These are phyloP conservation scores for Udeniomyces megalosporus DNA, from an alignment of 768 basidiomycete genomes.

Conservation along the genomic window DNA sequence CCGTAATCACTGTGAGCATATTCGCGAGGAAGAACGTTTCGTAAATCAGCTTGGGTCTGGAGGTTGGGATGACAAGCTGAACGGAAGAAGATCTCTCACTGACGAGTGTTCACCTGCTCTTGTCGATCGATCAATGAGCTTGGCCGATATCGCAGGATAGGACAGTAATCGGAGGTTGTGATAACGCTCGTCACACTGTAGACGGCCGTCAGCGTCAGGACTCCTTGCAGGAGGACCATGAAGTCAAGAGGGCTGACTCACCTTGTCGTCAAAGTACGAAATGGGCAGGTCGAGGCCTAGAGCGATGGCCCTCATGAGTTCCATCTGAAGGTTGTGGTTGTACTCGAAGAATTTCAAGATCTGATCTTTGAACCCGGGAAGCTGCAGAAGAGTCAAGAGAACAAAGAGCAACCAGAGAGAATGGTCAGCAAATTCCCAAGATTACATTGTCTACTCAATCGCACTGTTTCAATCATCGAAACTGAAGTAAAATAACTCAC, in stretches of 20 bases:
- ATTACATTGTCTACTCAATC: background rate
- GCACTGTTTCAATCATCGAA: background rate
- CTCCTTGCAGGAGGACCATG: background rate
- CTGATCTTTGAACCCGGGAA: background rate
- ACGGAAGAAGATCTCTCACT: conserved; percentile 28
- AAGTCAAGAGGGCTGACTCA: conserved; percentile 22
- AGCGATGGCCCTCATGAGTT: conserved; percentile 74
- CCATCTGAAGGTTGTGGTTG: conserved; percentile 48
- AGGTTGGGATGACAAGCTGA: background rate
- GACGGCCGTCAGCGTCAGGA: too few relatives aligned
- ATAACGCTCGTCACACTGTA: conserved; percentile 44
- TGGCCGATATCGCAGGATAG: conserved; percentile 57
- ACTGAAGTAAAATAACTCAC: conserved; percentile 21
- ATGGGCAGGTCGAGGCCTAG: conserved; percentile 59
- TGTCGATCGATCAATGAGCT: conserved; percentile 51
- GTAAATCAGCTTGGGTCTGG: background rate
- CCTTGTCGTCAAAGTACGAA: conserved; percentile 55
- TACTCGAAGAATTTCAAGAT: conserved; percentile 8
- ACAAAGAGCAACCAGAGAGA: background rate
- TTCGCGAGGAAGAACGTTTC: too few relatives aligned
- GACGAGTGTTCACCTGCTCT: conserved; percentile 68
- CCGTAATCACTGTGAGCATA: too few relatives aligned
- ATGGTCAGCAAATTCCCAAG: too few relatives aligned
- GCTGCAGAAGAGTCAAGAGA: background rate
- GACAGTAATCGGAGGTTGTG: conserved; percentile 68